Percentiles rank a stretch among this genome's conserved stretches.
phyloP scores from a whole-genome alignment of 495 filamentous ascomycete species.

The Xylaria longipes region DNA sequence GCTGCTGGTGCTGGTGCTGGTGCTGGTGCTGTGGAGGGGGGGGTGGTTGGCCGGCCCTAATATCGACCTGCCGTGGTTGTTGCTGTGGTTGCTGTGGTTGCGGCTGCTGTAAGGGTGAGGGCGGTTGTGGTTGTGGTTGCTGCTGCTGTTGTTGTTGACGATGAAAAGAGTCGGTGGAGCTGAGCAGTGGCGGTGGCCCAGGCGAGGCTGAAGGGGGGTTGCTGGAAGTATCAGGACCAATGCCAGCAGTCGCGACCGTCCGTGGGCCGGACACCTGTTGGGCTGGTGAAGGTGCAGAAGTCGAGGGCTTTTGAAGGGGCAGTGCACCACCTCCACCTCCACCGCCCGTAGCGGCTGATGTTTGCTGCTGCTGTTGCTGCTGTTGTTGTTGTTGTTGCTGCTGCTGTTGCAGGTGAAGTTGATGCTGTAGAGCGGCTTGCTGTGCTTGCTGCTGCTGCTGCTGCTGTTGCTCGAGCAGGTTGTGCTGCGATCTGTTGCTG shows the following conservation, averaged over 20 bases:
- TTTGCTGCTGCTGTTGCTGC: constrained; percentile 37
- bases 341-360: constrained; percentile 43
- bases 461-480: constrained; percentile 51
- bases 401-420: constrained; percentile 34
- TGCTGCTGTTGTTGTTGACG: constrained; percentile 33
- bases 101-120: not conserved
- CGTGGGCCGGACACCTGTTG: constrained; percentile 29
- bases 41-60: constrained; percentile 29
- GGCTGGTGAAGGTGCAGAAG: constrained; percentile 20
- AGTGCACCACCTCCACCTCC: constrained; percentile 36
- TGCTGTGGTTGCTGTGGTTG: constrained; percentile 20
- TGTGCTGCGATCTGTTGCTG: constrained; percentile 59
- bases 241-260: constrained; percentile 35
- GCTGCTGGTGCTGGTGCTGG: constrained; percentile 28
- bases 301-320: constrained; percentile 36
- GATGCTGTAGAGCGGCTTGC: constrained; percentile 34
- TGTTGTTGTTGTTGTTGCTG: constrained; percentile 39
- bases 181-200: constrained; percentile 38
- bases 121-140: constrained; percentile 21
- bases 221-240: constrained; percentile 38
- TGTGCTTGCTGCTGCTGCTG: constrained; percentile 37
- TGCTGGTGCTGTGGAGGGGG: constrained; percentile 28
- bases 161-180: constrained; percentile 57
- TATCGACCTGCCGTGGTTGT: constrained; percentile 28
- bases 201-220: constrained; percentile 54